Base-by-base conservation (phyloP, 129 eudicot genomes). In the Artemisia annua region DNA sequence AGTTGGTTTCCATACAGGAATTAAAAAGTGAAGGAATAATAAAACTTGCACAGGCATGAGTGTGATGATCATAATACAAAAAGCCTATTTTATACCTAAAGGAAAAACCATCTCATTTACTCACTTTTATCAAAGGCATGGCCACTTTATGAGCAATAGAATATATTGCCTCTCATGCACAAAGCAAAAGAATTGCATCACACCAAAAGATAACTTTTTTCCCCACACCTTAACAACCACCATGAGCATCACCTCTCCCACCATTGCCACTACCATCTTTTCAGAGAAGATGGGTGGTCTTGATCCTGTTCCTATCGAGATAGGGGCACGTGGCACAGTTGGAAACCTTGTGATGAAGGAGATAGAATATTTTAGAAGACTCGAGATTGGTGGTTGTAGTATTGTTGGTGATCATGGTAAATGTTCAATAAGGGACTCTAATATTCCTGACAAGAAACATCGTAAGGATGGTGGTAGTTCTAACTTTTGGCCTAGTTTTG, bases 281-380 rank as follows among this genome's bases (percentile, higher is more conserved):
- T 83, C 79, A 39, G 78, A 70, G 10, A 80, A 74, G 73, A 86
- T 86, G 96, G 83, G 53, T 11, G 72, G 69, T 69, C 71, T 74
- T 46, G 72, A 79, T 79, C 67, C 73, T 0, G 85, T 80, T 46
- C 96, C 96, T 3, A 67, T 90, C 14, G 92, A 88, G 76, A 82
- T 90, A 30, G 98, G 98, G 67, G 86, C 96, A 1, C 82, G 91
- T 19, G 98, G 98, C 14, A 94, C 96, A 0, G 84, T 94, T 3
- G 98, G 98, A 66, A 87, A 96, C 59, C 98, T 94, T 52, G 85
- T 94, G 58, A 94, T 74, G 88, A 84, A 78, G 75, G 98, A 94
- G 85, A 90, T 88, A 3, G 98, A 94, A 73, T 94, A 86, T 69
- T 94, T 88, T 70, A 85, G 55, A 20, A 78, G 74, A 65, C 67